phyloP scores from a whole-genome alignment of 169 alveolate species.

The Eimeria mitis region DNA sequence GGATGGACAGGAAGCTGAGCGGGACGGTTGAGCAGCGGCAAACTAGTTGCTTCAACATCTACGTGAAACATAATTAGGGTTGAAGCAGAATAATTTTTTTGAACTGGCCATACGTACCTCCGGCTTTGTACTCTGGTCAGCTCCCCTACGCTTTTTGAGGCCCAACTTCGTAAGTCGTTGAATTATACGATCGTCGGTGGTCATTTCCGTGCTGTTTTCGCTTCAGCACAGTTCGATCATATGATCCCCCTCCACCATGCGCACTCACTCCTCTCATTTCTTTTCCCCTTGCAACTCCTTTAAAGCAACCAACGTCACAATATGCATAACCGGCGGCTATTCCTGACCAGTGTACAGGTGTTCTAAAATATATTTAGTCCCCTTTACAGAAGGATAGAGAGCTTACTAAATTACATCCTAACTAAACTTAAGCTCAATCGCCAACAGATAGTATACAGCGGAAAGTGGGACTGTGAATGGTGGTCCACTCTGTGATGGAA shows the following conservation, averaged over 20 bases:
- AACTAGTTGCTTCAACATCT: neutral
- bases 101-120: neutral
- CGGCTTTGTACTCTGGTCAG: neutral
- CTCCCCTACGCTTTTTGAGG: neutral
- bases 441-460: neutral
- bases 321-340: neutral
- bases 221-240: too few relatives aligned
- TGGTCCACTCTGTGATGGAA: neutral
- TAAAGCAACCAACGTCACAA: neutral
- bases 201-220: neutral
- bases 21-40: constrained; percentile 12
- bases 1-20: constrained; percentile 33
- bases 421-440: neutral
- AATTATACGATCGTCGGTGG: neutral
- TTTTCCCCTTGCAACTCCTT: neutral
- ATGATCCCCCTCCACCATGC: neutral
- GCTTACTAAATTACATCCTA: neutral
- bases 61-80: neutral
- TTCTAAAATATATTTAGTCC: neutral
- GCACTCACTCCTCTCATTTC: neutral
- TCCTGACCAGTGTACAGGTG: neutral
- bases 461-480: neutral
- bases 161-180: neutral
- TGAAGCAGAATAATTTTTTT: too few relatives aligned
- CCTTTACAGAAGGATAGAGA: neutral